Evolutionary conservation across 208 protist genomes (phyloP), one percentile per base, ranked within the genome.

Genomic region (Acanthamoeba polyphaga): DNA sequence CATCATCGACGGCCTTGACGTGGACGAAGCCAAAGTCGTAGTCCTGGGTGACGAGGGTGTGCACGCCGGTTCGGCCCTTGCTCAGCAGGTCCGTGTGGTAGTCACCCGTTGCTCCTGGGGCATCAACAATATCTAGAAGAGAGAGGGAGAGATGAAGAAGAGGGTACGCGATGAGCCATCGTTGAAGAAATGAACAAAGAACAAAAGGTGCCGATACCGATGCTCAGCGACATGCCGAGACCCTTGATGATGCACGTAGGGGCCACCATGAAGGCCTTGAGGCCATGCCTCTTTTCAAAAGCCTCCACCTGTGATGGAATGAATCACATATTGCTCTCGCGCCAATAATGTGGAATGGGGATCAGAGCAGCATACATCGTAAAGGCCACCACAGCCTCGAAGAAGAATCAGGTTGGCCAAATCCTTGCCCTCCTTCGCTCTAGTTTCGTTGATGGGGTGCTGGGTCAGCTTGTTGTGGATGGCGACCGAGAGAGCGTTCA

Each of bases 21-120:
- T 98, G 97, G 22, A 96, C 55, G 78, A 98, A 98, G 13, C 96
- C 97, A 96, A 98, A 98, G 46, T 98, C 62, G 72, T 98, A 97
- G 43, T 90, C 60, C 22, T 80, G 24, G 7, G 46, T 34, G n/a
- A 95, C 91, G 70, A 94, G 58, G 5, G 78, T 91, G 17, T 95
- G 70, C 24, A 93, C 32, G 43, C 91, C 82, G 6, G 90, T 96
- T 22, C 62, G 22, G 17, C 91, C 97, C 70, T 98, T 98, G 49
- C 95, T 51, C 10, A 76, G 27, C 13, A 98, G 72, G 55, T 98
- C 74, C 32, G 97, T 97, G 66, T 98, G 95, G 80, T 98, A 98
- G 58, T 98, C 97, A 84, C 97, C 97, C 32, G 97, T 98, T 4
- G 72, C 96, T 19, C 97, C 97, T 27, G 78, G 43, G 22, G 92